Percentiles rank a stretch among this genome's conserved stretches.
Evolutionary conservation across 345 rosid species (phyloP).

Genomic region (Eutrema yunnanense): DNA sequence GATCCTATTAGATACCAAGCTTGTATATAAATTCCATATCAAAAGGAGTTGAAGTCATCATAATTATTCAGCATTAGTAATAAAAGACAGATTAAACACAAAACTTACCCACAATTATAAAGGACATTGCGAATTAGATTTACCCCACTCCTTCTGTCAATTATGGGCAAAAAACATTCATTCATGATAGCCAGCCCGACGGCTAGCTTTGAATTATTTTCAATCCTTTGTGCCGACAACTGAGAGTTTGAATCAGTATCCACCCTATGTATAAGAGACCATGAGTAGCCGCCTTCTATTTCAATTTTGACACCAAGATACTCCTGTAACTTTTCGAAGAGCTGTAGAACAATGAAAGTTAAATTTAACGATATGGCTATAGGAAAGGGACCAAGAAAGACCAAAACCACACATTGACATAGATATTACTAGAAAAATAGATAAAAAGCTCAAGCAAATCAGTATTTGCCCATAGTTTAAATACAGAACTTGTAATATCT

Average conservation of each 20-base stretch:
- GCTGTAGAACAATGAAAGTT: constrained; percentile 40
- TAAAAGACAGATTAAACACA: not conserved
- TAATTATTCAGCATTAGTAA: not conserved
- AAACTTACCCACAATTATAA: constrained; percentile 32
- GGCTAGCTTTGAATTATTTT: constrained; percentile 33
- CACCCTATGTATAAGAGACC: constrained; percentile 33
- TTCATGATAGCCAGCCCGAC: constrained; percentile 31
- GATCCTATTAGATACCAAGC: not conserved
- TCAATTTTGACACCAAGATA: constrained; percentile 49
- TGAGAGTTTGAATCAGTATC: constrained; percentile 14
- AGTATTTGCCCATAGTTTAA: not conserved
- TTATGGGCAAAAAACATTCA: constrained; percentile 32
- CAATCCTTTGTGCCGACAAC: constrained; percentile 17
- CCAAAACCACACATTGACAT: not conserved
- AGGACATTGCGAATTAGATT: constrained; percentile 31
- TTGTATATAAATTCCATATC: not conserved
- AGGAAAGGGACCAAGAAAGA: not conserved
- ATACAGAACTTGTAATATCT: not conserved
- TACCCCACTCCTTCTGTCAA: constrained; percentile 33
- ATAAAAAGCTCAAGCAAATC: constrained; percentile 1
- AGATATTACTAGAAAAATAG: not conserved
- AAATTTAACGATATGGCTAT: not conserved
- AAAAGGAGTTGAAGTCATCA: not conserved
- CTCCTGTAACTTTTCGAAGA: constrained; percentile 60
- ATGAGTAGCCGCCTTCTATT: constrained; percentile 28